Evolutionary conservation across 441 rosid genomes (phyloP).

Genomic region (Viola pubescens): DNA sequence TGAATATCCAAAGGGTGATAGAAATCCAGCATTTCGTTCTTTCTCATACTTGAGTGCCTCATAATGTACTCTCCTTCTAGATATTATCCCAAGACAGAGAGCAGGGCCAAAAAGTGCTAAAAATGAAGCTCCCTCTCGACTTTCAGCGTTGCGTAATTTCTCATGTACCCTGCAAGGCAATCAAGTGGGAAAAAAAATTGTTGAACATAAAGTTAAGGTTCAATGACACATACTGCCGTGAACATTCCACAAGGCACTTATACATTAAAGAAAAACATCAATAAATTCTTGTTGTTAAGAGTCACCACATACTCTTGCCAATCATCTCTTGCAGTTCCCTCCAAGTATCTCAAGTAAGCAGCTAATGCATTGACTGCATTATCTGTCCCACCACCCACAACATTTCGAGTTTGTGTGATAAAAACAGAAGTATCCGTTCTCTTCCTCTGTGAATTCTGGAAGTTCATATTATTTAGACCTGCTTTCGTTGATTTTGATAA

Average conservation of each 20-base stretch:
- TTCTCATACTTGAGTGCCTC: conserved; percentile 73
- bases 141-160: conserved; percentile 52
- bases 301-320: conserved; percentile 79
- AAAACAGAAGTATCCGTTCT: conserved; percentile 52
- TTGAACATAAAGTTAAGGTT: not conserved
- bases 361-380: conserved; percentile 56
- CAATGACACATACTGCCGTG: not conserved
- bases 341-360: conserved; percentile 76
- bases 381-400: conserved; percentile 71
- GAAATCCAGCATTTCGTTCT: conserved; percentile 78
- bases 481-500: conserved; percentile 24
- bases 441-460: conserved; percentile 25
- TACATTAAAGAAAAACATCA: no score
- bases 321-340: conserved; percentile 74
- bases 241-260: no score
- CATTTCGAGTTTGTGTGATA: conserved; percentile 39
- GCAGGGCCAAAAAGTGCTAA: conserved; percentile 62
- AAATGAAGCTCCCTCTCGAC: conserved; percentile 77
- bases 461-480: conserved; percentile 16
- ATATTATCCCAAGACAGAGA: conserved; percentile 69
- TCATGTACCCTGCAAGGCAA: conserved; percentile 56
- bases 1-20: conserved; percentile 87
- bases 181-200: conserved; percentile 14
- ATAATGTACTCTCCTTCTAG: conserved; percentile 67
- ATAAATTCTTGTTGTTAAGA: conserved; percentile 11